Evolutionary conservation across 257 asterid genomes (phyloP), one percentile per base, ranked within the genome.

Genomic region (Oldenlandia corymbosa): DNA sequence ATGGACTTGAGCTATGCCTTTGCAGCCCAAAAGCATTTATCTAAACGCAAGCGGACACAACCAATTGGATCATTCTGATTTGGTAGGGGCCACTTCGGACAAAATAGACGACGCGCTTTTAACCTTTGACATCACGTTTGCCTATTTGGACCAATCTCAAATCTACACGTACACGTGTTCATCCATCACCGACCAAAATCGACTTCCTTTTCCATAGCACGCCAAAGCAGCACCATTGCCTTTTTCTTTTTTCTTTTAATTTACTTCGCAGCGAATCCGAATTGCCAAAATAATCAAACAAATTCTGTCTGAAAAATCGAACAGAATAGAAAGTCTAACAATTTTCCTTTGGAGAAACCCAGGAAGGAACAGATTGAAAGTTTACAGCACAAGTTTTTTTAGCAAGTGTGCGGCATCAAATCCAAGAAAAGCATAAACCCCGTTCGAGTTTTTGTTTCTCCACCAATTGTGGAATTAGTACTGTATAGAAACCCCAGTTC

Each of bases 381-480:
- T 66, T 31, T 64, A 39, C 32, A 32, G 42, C 42, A 18, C 16
- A 56, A 31, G 28, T 9, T 4, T 23, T n/a, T n/a, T 12, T 5
- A 7, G 23, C 24, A 64, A 64, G 48, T 32, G 68, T 61, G 53
- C 65, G 12, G 39, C 62, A 3, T 62, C 59, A 63, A 20, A 41
- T 37, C 58, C 73, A 70, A 66, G 73, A 62, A 83, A 82, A 62
- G 75, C 76, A 73, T 73, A 68, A 58, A 13, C 55, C 62, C 41
- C 12, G 52, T 26, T 53, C 27, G n/a, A 43, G 48, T 4, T 9
- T 8, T 2, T 27, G 14, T 9, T 9, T 42, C 21, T 13, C 32
- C 20, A 10, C 20, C 37, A 54, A n/a, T 58, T 36, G 0, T 58
- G 7, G 53, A 47, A 47, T 18, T 10, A 56, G 5, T 56, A 17